Evolutionary conservation across 495 filamentous ascomycete genomes (phyloP), one percentile per base, ranked within the genome.

Genomic region (Hypoxylon crocopeplum): DNA sequence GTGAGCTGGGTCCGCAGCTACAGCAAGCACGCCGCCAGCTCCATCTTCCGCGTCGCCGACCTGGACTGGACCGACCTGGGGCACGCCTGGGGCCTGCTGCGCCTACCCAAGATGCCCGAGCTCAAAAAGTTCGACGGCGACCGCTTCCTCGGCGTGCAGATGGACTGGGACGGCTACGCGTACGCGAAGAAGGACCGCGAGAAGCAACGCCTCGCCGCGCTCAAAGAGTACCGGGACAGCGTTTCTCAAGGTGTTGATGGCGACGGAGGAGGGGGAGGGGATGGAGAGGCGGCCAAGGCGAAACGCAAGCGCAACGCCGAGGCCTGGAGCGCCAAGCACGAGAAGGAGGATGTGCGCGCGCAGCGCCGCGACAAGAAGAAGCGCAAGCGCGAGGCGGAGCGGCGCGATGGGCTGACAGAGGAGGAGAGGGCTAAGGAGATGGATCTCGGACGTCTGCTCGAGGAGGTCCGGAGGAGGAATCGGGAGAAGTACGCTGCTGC

Each of bases 51-150:
- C 3, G 78, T 93, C 3, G 68, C 79, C 7, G 90, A 94, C 66
- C 77, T 96, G 13, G 86, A 93, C 70, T 98, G 94, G 94, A 76
- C 79, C 32, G 89, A 88, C 36, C 74, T 95, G 1, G 93, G 87
- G 2, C 78, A 85, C 48, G 88, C 87, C 8, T 98, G 92, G 89
- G 78, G 77, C 12, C 77, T 98, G 7, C 76, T 98, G 32, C 87
- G 84, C 52, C 79, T 98, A 42, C 94, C 94, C 33, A 93, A 89
- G 70, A 98, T 98, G 94, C 94, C 95, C 0, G 94, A 98, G 68
- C 71, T 93, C 48, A 86, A 84, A 57, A 82, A 71, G 6, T 91
- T 87, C 67, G 75, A 82, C 0, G 86, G 86, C 27, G 86, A 91
- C 62, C 76, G 81, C 30, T 78, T 77, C 0, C 72, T 91, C 6